Base-by-base conservation (phyloP, 1,139 yeast genomes). In the Oligophagozyma castellii region DNA sequence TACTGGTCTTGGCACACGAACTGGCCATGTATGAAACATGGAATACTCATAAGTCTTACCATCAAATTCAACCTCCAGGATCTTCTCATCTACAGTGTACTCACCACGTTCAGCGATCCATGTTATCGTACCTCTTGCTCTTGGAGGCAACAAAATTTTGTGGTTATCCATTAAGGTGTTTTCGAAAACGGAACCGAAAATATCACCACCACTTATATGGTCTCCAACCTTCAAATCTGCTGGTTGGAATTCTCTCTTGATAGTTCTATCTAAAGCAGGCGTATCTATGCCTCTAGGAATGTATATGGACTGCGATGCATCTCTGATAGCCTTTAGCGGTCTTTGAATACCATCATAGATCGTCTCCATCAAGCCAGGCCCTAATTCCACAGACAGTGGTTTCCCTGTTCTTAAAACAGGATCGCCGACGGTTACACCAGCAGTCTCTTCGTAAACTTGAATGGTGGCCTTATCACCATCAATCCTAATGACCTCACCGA, bases 21-120 rank as follows among this genome's bases (percentile, higher is more conserved):
- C 98, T 16, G 99, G 98, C 99, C 99, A 89, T 25, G 95, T 77
- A 59, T 89, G 98, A 78, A 73, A 83, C 95, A 92, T 84, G 30
- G 93, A 68, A 64, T 81, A 86, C 29, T 70, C 67, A 44, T 67
- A 69, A 47, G 70, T 80, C 54, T 73, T 71, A 42, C 95, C 96
- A 40, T 84, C 89, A 50, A 86, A 89, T 59, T 92, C 98, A 38
- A 89, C 80, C 61, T 92, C 98, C 46, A 89, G 63, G 32, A 89
- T 66, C 30, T 81, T 72, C 48, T 86, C 95, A 42, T 80, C 94
- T 34, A 89, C 83, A 30, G 76, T 74, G 62, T 89, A 89, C 35
- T 86, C 73, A 38, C 98, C 98, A 31, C 84, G 70, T 48, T 72
- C 76, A 29, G 95, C 95, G 47, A 92, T 68, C 51, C 76, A 72